These are phyloP conservation scores for Ganoderma boninense DNA, from an alignment of 1,284 basidiomycete species.

Conservation along the genomic window DNA sequence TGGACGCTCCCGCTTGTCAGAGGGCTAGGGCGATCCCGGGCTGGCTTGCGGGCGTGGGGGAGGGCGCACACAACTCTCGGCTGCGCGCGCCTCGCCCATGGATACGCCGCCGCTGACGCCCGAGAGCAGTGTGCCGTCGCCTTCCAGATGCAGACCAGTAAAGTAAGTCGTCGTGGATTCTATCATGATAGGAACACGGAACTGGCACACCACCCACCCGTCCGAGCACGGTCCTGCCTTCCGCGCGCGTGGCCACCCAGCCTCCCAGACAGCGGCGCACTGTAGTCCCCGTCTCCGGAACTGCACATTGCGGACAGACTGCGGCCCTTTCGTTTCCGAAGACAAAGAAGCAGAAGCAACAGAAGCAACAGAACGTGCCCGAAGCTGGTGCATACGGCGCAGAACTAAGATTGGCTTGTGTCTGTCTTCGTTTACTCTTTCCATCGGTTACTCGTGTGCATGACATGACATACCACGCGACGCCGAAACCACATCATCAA, in stretches of 20 bases:
- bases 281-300: background rate
- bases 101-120: slow-evolving; percentile 4
- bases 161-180: slow-evolving; percentile 8
- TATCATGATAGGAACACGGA: slow-evolving; percentile 29
- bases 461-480: background rate
- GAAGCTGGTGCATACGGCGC: background rate
- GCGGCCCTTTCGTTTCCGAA: background rate
- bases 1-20: background rate
- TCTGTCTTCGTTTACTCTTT: background rate
- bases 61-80: slow-evolving; percentile 7
- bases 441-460: background rate
- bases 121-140: background rate
- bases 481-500: background rate
- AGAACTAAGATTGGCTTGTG: background rate
- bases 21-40: slow-evolving; percentile 2
- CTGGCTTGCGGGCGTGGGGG: slow-evolving; percentile 5
- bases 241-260: slow-evolving; percentile 1
- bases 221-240: background rate
- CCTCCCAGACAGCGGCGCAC: background rate
- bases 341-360: background rate
- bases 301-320: background rate
- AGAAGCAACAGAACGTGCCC: background rate
- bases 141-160: slow-evolving; percentile 1
- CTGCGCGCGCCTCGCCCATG: background rate
- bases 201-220: background rate